These are phyloP conservation scores for Plasmodium chabaudi DNA, from an alignment of 169 alveolate genomes.

Conservation along the genomic window DNA sequence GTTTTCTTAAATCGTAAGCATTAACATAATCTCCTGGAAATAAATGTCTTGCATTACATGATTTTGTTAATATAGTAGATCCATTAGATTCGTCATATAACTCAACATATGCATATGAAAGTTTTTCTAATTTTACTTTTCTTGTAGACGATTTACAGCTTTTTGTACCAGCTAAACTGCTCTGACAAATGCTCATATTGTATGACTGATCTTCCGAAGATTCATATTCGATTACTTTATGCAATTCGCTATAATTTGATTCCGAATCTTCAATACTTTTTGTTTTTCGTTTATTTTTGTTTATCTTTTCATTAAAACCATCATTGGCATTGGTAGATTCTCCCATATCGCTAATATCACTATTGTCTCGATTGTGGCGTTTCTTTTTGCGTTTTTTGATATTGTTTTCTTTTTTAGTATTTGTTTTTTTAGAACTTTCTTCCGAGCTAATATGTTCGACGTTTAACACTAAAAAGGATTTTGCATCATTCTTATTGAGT, in stretches of 20 bases:
- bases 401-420: background rate
- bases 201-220: too few species aligned
- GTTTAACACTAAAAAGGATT: conserved; percentile 50
- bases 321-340: background rate
- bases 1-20: conserved; percentile 72
- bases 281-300: background rate
- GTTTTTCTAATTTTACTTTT: conserved; percentile 65
- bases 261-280: background rate
- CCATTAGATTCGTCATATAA: conserved; percentile 71
- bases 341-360: background rate
- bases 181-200: background rate
- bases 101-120: conserved; percentile 62
- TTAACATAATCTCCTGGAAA: conserved; percentile 75
- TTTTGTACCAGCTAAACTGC: conserved; percentile 17
- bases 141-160: conserved; percentile 65
- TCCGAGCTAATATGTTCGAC: conserved; percentile 35
- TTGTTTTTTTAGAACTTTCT: background rate
- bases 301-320: background rate
- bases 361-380: background rate
- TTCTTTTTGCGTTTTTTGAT: background rate
- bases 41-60: conserved; percentile 69
- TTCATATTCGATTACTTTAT: too few species aligned
- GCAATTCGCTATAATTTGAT: background rate
- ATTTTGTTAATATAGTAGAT: conserved; percentile 43
- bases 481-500: conserved; percentile 63